Percentiles rank a stretch among this genome's conserved stretches.
These are phyloP conservation scores for Fusarium denticulatum DNA, from an alignment of 2,329 filamentous ascomycete species.

Conservation along the genomic window DNA sequence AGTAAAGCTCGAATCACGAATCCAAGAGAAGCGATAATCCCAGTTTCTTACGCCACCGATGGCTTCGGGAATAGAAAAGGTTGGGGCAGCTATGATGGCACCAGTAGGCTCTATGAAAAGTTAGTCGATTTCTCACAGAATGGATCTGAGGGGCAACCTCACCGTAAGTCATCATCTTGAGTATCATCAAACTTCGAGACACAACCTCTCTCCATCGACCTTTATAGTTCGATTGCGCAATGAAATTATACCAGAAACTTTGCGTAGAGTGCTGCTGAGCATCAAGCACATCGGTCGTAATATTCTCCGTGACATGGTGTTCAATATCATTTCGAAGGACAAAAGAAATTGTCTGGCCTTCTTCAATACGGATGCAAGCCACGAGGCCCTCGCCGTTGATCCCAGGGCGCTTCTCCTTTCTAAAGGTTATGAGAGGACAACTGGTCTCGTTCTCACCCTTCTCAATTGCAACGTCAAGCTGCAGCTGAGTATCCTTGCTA, in stretches of 20 bases:
- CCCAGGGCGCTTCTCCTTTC: conserved; percentile 60
- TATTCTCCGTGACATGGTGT: conserved; percentile 65
- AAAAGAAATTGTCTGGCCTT: conserved; percentile 76
- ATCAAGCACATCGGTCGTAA: conserved; percentile 68
- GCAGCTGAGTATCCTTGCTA: conserved; percentile 66
- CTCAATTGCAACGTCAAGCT: conserved; percentile 75
- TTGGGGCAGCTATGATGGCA: conserved; percentile 79
- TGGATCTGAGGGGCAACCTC: background rate
- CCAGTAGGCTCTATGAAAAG: conserved; percentile 71
- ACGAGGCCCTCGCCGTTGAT: conserved; percentile 71
- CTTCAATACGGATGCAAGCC: conserved; percentile 66
- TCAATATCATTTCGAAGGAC: conserved; percentile 71
- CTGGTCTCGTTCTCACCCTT: conserved; percentile 53
- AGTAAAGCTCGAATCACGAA: conserved; percentile 80
- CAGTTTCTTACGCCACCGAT: conserved; percentile 74
- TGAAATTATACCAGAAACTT: conserved; percentile 78
- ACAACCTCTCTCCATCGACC: conserved; percentile 80
- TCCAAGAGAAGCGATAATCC: conserved; percentile 83
- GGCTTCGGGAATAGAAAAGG: conserved; percentile 80
- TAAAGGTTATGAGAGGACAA: conserved; percentile 65
- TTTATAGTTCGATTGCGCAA: conserved; percentile 74
- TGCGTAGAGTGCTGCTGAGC: conserved; percentile 75
- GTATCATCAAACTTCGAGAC: conserved; percentile 74
- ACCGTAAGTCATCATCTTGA: conserved; percentile 78
- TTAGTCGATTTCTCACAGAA: background rate